phyloP scores from a whole-genome alignment of 2,329 filamentous ascomycete genomes.

The Scorias spongiosa region DNA sequence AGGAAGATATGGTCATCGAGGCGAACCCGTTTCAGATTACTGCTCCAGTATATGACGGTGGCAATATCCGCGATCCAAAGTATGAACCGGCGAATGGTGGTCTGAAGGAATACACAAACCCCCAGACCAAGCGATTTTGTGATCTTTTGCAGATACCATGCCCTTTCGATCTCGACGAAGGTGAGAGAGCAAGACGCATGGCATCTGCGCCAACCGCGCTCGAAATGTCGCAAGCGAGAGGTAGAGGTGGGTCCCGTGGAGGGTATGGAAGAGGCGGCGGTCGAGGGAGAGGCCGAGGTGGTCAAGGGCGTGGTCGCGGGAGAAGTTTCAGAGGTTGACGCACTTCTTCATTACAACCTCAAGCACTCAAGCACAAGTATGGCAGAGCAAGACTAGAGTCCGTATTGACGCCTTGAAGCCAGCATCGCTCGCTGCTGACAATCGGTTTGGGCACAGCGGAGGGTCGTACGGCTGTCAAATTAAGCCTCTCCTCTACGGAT shows the following conservation, averaged over 20 bases:
- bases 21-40: conserved; percentile 57
- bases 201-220: conserved; percentile 39
- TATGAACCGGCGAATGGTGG: conserved; percentile 19
- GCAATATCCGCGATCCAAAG: conserved; percentile 9
- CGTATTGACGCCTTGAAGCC: no score
- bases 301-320: neutral
- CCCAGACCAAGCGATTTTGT: conserved; percentile 74
- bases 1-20: conserved; percentile 52
- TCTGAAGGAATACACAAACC: conserved; percentile 71
- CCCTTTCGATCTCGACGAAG: conserved; percentile 54
- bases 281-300: conserved; percentile 7
- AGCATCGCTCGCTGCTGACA: no score
- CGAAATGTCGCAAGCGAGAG: conserved; percentile 9
- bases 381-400: no score
- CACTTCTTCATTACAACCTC: no score
- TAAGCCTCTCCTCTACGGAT: no score
- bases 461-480: no score
- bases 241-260: conserved; percentile 5
- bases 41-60: conserved; percentile 49
- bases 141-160: conserved; percentile 62
- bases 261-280: conserved; percentile 9
- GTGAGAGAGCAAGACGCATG: conserved; percentile 49
- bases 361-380: no score
- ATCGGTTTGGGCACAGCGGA: no score
- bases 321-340: no score